Evolutionary conservation across 2,329 filamentous ascomycete species (phyloP).

Genomic region (Purpureocillium lavendulum): DNA sequence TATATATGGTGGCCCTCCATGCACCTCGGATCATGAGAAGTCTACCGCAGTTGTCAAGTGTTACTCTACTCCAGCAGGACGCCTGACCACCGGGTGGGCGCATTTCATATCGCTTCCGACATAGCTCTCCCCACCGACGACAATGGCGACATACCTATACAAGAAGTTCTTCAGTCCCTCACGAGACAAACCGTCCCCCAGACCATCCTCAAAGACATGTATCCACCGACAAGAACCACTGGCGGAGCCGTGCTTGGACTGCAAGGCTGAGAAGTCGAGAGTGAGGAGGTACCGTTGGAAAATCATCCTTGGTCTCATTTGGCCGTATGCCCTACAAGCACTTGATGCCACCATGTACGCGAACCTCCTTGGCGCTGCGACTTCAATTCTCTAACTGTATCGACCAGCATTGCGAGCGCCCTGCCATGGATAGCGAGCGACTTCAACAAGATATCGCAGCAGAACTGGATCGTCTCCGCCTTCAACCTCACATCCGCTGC

Average conservation of each 20-base stretch:
- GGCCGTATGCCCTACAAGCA: constrained; percentile 53
- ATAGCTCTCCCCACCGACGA: background rate
- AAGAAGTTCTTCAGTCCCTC: constrained; percentile 1
- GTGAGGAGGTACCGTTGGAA: constrained; percentile 43
- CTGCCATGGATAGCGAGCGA: constrained; percentile 51
- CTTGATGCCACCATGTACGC: constrained; percentile 53
- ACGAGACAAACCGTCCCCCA: background rate
- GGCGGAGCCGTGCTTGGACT: constrained; percentile 16
- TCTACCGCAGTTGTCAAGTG: no score
- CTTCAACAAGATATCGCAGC: constrained; percentile 49
- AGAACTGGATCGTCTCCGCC: constrained; percentile 63
- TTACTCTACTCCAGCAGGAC: no score
- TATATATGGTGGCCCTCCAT: no score
- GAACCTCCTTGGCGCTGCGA: no score
- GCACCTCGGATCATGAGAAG: no score
- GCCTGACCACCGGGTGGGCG: no score
- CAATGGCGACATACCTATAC: background rate
- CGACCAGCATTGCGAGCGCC: constrained; percentile 23
- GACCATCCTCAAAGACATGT: constrained; percentile 7
- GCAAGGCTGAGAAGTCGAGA: constrained; percentile 23
- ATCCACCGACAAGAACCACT: constrained; percentile 11
- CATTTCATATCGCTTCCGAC: no score
- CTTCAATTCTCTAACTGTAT: constrained; percentile 1
- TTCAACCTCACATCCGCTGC: constrained; percentile 61
- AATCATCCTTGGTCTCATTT: constrained; percentile 47